Evolutionary conservation across 1,139 yeast species (phyloP).

Genomic region (Dujonia santamariae): DNA sequence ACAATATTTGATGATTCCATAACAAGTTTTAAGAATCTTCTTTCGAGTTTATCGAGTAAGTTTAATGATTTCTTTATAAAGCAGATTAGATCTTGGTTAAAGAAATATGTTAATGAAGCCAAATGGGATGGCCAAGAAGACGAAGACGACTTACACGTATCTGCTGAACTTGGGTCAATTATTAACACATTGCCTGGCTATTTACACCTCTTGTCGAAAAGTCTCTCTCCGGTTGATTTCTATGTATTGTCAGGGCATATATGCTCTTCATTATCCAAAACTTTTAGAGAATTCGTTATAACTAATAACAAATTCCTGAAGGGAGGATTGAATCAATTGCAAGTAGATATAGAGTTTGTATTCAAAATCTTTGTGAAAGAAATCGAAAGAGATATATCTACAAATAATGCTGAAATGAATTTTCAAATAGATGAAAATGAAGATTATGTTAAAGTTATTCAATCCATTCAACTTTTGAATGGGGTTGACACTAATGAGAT

Average conservation of each 20-base stretch:
- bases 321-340: constrained; percentile 56
- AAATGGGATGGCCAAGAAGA: constrained; percentile 28
- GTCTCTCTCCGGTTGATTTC: constrained; percentile 28
- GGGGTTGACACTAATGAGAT: constrained; percentile 22
- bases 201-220: constrained; percentile 29
- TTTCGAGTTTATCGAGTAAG: constrained; percentile 33
- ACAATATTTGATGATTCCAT: constrained; percentile 58
- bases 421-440: too few relatives aligned
- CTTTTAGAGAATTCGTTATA: constrained; percentile 56
- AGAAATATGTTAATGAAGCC: constrained; percentile 46
- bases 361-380: constrained; percentile 30
- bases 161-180: constrained; percentile 34
- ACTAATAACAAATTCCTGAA: constrained; percentile 61
- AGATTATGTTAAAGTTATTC: constrained; percentile 27
- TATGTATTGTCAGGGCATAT: constrained; percentile 32
- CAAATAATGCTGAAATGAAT: not conserved
- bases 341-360: constrained; percentile 50
- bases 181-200: constrained; percentile 33
- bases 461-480: constrained; percentile 41
- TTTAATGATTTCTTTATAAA: constrained; percentile 46
- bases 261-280: constrained; percentile 44
- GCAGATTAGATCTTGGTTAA: constrained; percentile 49
- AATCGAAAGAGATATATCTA: constrained; percentile 10
- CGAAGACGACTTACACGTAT: constrained; percentile 18
- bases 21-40: constrained; percentile 42